Evolutionary conservation across 2,329 filamentous ascomycete species (phyloP).

Genomic region (Pseudogymnoascus sp.): DNA sequence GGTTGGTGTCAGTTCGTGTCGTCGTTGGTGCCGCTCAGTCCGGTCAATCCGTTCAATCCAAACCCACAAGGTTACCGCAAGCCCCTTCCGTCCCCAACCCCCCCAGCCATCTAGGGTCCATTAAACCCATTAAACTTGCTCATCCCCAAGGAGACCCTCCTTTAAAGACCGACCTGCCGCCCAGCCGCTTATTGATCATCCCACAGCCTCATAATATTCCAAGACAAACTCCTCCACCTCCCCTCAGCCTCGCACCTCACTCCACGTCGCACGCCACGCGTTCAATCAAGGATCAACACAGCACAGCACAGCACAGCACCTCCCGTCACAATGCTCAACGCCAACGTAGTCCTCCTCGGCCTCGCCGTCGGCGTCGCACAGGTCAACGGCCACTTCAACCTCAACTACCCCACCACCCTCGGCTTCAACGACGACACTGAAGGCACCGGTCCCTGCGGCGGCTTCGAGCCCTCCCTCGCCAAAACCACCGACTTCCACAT

Average conservation of each 20-base stretch:
- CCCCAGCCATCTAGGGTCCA: background rate
- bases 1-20: background rate
- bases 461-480: constrained; percentile 40
- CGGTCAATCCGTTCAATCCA: background rate
- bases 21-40: background rate
- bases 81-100: background rate
- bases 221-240: background rate
- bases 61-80: background rate
- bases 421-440: constrained; percentile 44
- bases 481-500: constrained; percentile 46
- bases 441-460: constrained; percentile 46
- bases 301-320: background rate
- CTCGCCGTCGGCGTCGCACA: constrained; percentile 12
- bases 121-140: background rate
- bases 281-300: background rate
- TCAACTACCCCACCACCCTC: constrained; percentile 42
- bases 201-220: background rate
- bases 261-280: background rate
- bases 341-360: constrained; percentile 9
- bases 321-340: background rate
- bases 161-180: background rate
- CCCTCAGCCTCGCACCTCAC: background rate
- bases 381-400: constrained; percentile 48
- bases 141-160: background rate
- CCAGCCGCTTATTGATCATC: background rate